Conservation (phyloP, 805 yeast genomes). For the Pachysolen tannophilus region DNA sequence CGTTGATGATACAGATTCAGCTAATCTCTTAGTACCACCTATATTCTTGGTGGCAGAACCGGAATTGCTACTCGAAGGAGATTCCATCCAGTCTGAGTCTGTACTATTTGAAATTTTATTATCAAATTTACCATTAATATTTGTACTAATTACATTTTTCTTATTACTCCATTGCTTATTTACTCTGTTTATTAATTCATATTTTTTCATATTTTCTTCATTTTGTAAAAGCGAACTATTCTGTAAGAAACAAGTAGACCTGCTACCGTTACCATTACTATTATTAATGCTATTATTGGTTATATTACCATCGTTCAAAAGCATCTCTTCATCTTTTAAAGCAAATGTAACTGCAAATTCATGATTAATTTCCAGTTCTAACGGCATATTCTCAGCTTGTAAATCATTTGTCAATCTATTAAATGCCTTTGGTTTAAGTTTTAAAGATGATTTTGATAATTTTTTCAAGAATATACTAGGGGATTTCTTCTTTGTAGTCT, state of each 20-base stretch:
- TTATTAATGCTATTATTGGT: conserved; percentile 7
- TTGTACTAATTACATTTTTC: too few relatives aligned
- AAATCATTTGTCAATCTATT: conserved; percentile 25
- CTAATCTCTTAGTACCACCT: too few relatives aligned
- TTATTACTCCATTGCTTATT: conserved; percentile 28
- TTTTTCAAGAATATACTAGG: conserved; percentile 22
- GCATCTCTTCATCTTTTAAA: conserved; percentile 21
- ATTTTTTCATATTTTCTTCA: conserved; percentile 20
- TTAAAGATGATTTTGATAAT: conserved; percentile 18
- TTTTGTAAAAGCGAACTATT: not conserved
- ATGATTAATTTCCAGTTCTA: conserved; percentile 26
- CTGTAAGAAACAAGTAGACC: conserved; percentile 5
- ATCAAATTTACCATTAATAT: too few relatives aligned
- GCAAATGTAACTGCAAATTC: conserved; percentile 25
- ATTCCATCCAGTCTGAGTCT: too few relatives aligned
- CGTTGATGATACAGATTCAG: conserved; percentile 9
- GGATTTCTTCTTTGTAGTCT: conserved; percentile 3
- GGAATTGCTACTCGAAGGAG: conserved; percentile 3
- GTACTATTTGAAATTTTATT: conserved; percentile 8
- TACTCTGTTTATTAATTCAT: conserved; percentile 25
- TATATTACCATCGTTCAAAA: conserved; percentile 11
- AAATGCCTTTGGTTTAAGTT: conserved; percentile 27
- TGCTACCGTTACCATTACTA: conserved; percentile 3
- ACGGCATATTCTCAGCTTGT: conserved; percentile 24
- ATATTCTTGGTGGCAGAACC: conserved; percentile 1